Percentiles rank a stretch among this genome's conserved stretches.
phyloP scores from a whole-genome alignment of 129 eudicot species.

The Solidago caesia region DNA sequence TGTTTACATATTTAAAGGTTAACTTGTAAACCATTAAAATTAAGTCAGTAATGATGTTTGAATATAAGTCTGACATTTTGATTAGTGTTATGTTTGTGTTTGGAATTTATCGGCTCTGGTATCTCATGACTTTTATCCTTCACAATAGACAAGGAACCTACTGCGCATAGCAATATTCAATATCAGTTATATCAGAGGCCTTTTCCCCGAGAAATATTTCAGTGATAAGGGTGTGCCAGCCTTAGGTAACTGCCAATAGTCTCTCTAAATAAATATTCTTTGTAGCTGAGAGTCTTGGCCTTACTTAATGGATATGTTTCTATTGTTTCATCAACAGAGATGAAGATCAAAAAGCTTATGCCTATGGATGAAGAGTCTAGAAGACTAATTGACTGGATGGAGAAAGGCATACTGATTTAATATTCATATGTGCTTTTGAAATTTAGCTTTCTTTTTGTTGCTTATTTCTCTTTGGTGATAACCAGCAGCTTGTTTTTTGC shows the following conservation, averaged over 20 bases:
- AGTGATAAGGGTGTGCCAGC: constrained; percentile 93
- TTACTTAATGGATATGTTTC: constrained; percentile 13
- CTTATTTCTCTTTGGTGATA: constrained; percentile 15
- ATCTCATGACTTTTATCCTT: constrained; percentile 18
- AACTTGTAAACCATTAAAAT: not conserved
- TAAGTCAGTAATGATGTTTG: constrained; percentile 9
- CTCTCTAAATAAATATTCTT: constrained; percentile 1
- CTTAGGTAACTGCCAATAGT: constrained; percentile 47
- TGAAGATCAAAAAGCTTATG: constrained; percentile 98
- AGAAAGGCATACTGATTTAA: constrained; percentile 63
- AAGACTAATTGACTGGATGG: constrained; percentile 98
- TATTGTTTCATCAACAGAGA: constrained; percentile 51
- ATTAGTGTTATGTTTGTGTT: not conserved
- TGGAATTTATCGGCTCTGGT: constrained; percentile 19
- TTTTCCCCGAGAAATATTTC: constrained; percentile 94
- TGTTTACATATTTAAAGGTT: not conserved
- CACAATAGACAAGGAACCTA: constrained; percentile 88
- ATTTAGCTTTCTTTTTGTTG: not conserved
- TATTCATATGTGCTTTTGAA: not conserved
- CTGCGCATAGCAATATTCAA: constrained; percentile 94
- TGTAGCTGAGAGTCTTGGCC: constrained; percentile 23
- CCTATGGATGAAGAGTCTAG: constrained; percentile 97
- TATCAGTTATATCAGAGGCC: constrained; percentile 95
- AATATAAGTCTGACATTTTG: not conserved
- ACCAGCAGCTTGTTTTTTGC: constrained; percentile 5